Evolutionary conservation across 2,329 filamentous ascomycete species (phyloP).

Genomic region (Myriangium duriaei): DNA sequence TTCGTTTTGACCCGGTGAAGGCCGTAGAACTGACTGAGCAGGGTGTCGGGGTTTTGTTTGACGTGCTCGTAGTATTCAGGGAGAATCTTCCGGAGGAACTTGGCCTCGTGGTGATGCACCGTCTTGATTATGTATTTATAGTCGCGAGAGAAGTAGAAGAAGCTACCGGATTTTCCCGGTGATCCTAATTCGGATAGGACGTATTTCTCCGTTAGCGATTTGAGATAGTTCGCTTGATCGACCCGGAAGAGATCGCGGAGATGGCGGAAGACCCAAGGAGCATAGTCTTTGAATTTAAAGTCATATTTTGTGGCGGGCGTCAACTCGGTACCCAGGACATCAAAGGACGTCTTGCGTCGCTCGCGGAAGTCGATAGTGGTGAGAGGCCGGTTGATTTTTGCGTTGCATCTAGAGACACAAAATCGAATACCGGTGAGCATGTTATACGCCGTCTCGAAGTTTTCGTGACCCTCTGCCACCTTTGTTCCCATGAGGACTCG

Average conservation of each 20-base stretch:
- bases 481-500: conserved; percentile 88
- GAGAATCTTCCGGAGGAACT: conserved; percentile 69
- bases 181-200: conserved; percentile 95
- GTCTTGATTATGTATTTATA: conserved; percentile 99
- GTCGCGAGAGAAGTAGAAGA: conserved; percentile 98
- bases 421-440: conserved; percentile 99
- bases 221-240: conserved; percentile 93
- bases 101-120: conserved; percentile 90
- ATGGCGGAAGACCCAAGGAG: conserved; percentile 97
- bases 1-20: conserved; percentile 96
- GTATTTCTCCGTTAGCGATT: conserved; percentile 97
- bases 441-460: conserved; percentile 97
- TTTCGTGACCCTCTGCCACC: conserved; percentile 92
- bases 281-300: conserved; percentile 99
- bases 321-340: conserved; percentile 94
- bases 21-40: conserved; percentile 95
- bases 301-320: conserved; percentile 98
- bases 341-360: conserved; percentile 96
- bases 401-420: conserved; percentile 89
- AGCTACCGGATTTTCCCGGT: conserved; percentile 94
- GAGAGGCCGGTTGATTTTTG: conserved; percentile 83
- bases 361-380: conserved; percentile 86
- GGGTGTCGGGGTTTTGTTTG: conserved; percentile 83
- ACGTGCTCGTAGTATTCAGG: conserved; percentile 93
- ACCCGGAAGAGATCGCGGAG: conserved; percentile 77